A percentile compares a stretch with the other conserved stretches of the same genome.
phyloP scores from a whole-genome alignment of 371 early-diverging fungal species.

The Gilbertella persicaria region DNA sequence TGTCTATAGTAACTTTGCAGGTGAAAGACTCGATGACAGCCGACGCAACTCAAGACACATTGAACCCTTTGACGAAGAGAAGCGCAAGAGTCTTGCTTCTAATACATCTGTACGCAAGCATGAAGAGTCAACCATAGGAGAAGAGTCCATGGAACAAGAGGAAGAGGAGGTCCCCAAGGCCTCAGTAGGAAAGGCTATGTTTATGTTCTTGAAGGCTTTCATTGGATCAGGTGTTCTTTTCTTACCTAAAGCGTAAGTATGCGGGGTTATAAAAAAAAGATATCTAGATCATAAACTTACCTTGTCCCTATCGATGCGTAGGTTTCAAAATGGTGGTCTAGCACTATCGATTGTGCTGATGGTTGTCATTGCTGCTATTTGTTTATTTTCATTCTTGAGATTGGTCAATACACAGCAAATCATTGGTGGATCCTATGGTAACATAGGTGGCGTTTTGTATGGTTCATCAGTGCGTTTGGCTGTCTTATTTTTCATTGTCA shows the following conservation, averaged over 20 bases:
- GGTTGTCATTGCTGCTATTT: constrained; percentile 28
- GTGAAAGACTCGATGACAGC: constrained; percentile 25
- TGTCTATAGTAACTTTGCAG: constrained; percentile 37
- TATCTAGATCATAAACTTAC: not conserved
- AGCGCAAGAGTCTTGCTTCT: not conserved
- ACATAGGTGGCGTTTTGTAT: constrained; percentile 71
- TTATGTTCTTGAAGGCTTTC: constrained; percentile 77
- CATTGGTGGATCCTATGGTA: constrained; percentile 75
- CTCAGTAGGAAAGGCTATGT: constrained; percentile 67
- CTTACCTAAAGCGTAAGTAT: constrained; percentile 64
- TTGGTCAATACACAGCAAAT: constrained; percentile 33
- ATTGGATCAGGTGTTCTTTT: constrained; percentile 72
- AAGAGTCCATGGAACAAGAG: constrained; percentile 11
- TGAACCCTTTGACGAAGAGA: not conserved
- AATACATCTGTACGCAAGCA: constrained; percentile 10
- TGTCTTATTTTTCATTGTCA: constrained; percentile 62
- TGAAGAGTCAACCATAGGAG: constrained; percentile 13
- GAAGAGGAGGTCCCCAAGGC: constrained; percentile 41
- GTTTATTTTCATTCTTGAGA: constrained; percentile 31
- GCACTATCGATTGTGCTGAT: constrained; percentile 29
- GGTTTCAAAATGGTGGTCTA: constrained; percentile 35
- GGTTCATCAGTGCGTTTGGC: constrained; percentile 56
- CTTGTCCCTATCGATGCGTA: not conserved
- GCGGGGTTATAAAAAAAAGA: not conserved
- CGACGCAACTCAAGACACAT: constrained; percentile 4